Evolutionary conservation across 768 basidiomycete genomes (phyloP).

Genomic region (Macrolepiota dolichaula): DNA sequence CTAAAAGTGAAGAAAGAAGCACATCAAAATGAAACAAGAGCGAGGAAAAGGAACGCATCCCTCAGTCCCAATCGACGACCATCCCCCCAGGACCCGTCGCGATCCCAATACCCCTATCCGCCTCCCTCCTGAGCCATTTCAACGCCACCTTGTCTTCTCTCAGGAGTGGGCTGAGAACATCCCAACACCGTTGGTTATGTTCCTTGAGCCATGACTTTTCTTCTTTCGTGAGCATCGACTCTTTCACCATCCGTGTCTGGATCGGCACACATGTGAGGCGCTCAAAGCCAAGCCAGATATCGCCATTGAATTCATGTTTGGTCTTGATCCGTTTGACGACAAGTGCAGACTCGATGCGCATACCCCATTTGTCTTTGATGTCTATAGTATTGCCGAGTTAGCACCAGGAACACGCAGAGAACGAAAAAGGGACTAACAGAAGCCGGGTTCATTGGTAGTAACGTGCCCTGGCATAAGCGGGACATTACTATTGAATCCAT

Average conservation of each 20-base stretch:
- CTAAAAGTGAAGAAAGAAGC: conserved; percentile 4
- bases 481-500: conserved; percentile 67
- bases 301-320: conserved; percentile 64
- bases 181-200: conserved; percentile 74
- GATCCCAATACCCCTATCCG: conserved; percentile 72
- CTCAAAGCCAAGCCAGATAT: conserved; percentile 87
- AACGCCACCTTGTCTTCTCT: conserved; percentile 78
- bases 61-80: conserved; percentile 78
- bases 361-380: conserved; percentile 77
- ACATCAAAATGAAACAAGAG: background rate
- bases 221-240: conserved; percentile 76
- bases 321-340: conserved; percentile 71
- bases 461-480: conserved; percentile 84
- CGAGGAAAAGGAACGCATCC: background rate
- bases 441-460: conserved; percentile 93
- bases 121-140: conserved; percentile 78
- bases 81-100: conserved; percentile 68
- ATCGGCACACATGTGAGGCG: conserved; percentile 94
- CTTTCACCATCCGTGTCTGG: conserved; percentile 86
- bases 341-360: conserved; percentile 89
- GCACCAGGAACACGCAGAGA: conserved; percentile 6
- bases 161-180: conserved; percentile 60
- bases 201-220: conserved; percentile 90
- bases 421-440: conserved; percentile 52
- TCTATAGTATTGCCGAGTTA: conserved; percentile 37